Base-by-base conservation (phyloP, 306 rosid species). In the Rosa chinensis region DNA sequence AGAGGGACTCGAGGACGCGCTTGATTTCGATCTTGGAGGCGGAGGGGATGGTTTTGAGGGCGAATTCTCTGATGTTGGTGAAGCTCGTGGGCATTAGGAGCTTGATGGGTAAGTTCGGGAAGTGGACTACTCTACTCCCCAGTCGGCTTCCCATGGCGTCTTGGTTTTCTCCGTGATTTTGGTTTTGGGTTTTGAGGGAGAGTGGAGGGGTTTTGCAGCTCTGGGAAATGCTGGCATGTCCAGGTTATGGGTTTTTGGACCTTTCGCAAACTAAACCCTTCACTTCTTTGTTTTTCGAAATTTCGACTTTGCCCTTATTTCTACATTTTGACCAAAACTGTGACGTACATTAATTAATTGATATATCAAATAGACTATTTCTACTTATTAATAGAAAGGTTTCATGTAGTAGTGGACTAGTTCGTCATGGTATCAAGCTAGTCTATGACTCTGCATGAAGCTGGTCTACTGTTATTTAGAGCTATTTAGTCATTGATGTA, bases 21-120 rank as follows among this genome's bases (percentile, higher is more conserved):
- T 92, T 92, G 89, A 95, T 92, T 85, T 92, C 90, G 83, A 86
- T 72, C 78, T 92, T 95, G 84, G 99, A 86, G 47, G 94, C 97
- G 4, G 98, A 91, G 11, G 97, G 98, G 44, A 87, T 78, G 69
- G 98, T 91, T 77, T 92, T 92, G 25, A 95, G 91, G 0, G 99
- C 85, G 80, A 95, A 89, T 77, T 89, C 97, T 21, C 67, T 86
- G 86, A 79, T 83, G 83, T 82, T 82, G 53, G 83, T 43, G 79
- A 92, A 86, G 79, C 80, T 84, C 10, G 75, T 75, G 8, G 90
- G 98, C 96, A 96, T 87, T 2, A 87, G 87, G 28, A 89, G 96
- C 72, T 83, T 89, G 74, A 94, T 82, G 5, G 92, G 93, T 21
- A 94, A 83, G 84, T 89, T 85, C 8, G 89, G 81, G 73, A 95